phyloP scores from a whole-genome alignment of 768 basidiomycete genomes.

The Galerina marginata region DNA sequence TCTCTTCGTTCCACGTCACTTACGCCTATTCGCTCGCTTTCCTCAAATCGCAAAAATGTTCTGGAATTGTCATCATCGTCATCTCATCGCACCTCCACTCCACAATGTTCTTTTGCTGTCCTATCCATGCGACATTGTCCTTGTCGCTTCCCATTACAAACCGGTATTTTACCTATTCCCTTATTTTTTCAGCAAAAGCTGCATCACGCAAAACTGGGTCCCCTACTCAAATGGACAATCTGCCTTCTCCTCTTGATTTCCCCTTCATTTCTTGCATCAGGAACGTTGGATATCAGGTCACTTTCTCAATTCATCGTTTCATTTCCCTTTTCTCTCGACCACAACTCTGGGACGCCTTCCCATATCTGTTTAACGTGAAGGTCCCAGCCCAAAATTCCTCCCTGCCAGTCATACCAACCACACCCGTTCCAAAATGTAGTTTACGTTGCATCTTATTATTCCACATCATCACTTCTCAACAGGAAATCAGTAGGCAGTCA shows the following conservation, averaged over 20 bases:
- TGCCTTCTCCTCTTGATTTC: too few species aligned
- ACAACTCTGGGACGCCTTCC: slow-evolving; percentile 16
- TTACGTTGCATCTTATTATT: slow-evolving; percentile 20
- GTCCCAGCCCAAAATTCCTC: slow-evolving; percentile 12
- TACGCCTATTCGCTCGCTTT: slow-evolving; percentile 11
- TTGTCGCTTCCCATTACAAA: too few species aligned
- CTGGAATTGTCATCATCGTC: slow-evolving; percentile 10
- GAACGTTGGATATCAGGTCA: not conserved
- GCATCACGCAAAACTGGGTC: slow-evolving; percentile 11
- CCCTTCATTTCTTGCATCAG: not conserved
- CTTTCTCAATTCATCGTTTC: slow-evolving; percentile 1
- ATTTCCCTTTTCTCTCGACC: slow-evolving; percentile 2
- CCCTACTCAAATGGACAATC: not conserved
- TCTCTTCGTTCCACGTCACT: slow-evolving; percentile 17
- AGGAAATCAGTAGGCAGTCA: slow-evolving; percentile 17
- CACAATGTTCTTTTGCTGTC: slow-evolving; percentile 9
- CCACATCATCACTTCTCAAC: slow-evolving; percentile 20
- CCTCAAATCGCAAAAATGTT: slow-evolving; percentile 16
- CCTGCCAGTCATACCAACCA: not conserved
- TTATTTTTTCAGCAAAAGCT: not conserved
- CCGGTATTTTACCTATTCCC: too few species aligned
- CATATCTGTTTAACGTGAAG: slow-evolving; percentile 19
- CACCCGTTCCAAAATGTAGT: slow-evolving; percentile 22
- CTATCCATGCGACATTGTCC: not conserved
- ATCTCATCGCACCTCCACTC: slow-evolving; percentile 4